Conservation (phyloP, 2,329 filamentous ascomycete species). For the Penicillium sp. region DNA sequence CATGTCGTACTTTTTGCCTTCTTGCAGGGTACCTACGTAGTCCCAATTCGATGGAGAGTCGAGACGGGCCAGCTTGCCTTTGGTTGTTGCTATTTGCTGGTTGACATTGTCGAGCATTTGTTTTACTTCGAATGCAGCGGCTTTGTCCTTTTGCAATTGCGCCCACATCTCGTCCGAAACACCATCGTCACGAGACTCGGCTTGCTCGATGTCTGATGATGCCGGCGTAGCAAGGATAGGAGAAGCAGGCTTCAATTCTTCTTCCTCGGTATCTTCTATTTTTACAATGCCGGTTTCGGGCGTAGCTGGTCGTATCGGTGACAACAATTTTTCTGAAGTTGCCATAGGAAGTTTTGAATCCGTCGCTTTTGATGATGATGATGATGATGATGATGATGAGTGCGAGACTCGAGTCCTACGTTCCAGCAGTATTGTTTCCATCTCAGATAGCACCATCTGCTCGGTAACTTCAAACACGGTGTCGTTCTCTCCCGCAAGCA, state of each 20-base stretch:
- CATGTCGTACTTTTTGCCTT: too few relatives aligned
- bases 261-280: too few relatives aligned
- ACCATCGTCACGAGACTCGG: constrained; percentile 15
- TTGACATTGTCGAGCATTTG: neutral
- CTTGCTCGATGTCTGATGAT: neutral
- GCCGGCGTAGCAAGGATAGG: too few relatives aligned
- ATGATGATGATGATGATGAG: too few relatives aligned
- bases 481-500: neutral
- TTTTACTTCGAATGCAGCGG: constrained; percentile 9
- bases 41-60: too few relatives aligned
- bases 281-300: neutral
- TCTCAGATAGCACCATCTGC: constrained; percentile 12
- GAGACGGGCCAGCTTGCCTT: too few relatives aligned
- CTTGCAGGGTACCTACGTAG: neutral
- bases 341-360: neutral
- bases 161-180: constrained; percentile 23
- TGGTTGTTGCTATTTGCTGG: neutral
- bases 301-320: too few relatives aligned
- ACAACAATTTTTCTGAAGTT: neutral
- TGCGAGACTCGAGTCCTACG: neutral
- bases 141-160: constrained; percentile 16
- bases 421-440: constrained; percentile 14
- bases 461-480: neutral
- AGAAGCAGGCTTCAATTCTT: too few relatives aligned
- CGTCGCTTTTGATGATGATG: neutral